Conservation (phyloP, 116 monocot genomes). For the Iris pallida region DNA sequence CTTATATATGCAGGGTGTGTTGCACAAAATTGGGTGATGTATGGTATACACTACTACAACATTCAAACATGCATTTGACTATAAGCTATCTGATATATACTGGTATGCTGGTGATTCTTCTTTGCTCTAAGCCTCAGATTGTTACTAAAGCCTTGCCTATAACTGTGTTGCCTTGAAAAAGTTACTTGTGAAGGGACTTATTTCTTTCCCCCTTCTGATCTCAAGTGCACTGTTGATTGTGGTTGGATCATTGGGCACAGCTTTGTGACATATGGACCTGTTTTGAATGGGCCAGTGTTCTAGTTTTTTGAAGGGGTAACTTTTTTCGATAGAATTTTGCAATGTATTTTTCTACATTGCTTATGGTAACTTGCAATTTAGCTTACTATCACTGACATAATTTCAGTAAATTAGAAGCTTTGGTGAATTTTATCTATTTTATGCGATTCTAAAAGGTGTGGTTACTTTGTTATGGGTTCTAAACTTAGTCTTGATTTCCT, state of each 20-base stretch:
- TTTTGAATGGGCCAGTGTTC: constrained; percentile 87
- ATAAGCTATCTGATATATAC: constrained; percentile 92
- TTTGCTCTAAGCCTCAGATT: background rate
- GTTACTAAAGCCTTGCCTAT: background rate
- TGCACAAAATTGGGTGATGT: constrained; percentile 95
- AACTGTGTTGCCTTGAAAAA: background rate
- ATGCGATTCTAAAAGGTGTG: too few species aligned
- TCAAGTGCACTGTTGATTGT: constrained; percentile 98
- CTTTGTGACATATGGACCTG: constrained; percentile 97
- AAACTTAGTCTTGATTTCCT: too few species aligned
- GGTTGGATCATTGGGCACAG: constrained; percentile 99
- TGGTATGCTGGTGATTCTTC: constrained; percentile 45
- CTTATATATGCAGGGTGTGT: constrained; percentile 68
- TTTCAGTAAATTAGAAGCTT: too few species aligned
- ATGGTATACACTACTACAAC: constrained; percentile 94
- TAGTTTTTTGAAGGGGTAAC: constrained; percentile 95
- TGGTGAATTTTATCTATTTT: too few species aligned
- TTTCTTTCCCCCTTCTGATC: constrained; percentile 18
- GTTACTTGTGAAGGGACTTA: background rate
- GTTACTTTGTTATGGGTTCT: too few species aligned
- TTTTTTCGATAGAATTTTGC: background rate
- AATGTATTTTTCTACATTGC: too few species aligned
- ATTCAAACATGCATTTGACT: constrained; percentile 97
- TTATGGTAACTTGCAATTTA: too few species aligned
- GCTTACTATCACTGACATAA: too few species aligned